Percentiles rank a stretch among this genome's conserved stretches.
These are phyloP conservation scores for Pyrenophora seminiperda DNA, from an alignment of 2,329 filamentous ascomycete genomes.

Conservation along the genomic window DNA sequence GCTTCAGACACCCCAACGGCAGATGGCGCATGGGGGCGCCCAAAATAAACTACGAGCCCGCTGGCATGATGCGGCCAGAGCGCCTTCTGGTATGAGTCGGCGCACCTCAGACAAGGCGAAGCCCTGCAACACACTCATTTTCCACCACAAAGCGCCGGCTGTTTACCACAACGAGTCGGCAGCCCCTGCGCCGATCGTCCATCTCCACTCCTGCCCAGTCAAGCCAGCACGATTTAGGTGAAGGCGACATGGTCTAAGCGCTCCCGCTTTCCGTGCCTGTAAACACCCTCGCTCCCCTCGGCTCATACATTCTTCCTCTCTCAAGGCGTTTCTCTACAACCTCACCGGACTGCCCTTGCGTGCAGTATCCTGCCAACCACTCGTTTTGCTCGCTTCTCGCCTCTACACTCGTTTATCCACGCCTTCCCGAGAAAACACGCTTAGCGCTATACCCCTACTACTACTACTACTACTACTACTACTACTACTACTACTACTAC, in stretches of 20 bases:
- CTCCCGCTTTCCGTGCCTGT: constrained; percentile 27
- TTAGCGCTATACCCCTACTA: neutral
- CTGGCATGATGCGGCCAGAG: constrained; percentile 9
- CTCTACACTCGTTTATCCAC: constrained; percentile 37
- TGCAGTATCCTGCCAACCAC: constrained; percentile 18
- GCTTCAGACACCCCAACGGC: constrained; percentile 28
- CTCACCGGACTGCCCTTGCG: constrained; percentile 29
- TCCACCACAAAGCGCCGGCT: constrained; percentile 16
- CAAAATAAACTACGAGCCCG: constrained; percentile 30
- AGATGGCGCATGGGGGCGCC: constrained; percentile 25
- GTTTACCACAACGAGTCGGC: constrained; percentile 20
- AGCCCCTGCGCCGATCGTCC: constrained; percentile 31
- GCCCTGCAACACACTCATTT: constrained; percentile 15
- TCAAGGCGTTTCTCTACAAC: constrained; percentile 25
- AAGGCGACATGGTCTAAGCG: constrained; percentile 16
- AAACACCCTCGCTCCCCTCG: constrained; percentile 31
- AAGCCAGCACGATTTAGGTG: constrained; percentile 6
- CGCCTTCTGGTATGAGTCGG: constrained; percentile 8
- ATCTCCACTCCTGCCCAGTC: constrained; percentile 11
- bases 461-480: constrained; percentile 6
- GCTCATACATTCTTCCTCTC: constrained; percentile 6
- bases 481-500: neutral
- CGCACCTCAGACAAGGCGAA: constrained; percentile 13
- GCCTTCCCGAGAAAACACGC: constrained; percentile 4
- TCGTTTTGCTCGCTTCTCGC: constrained; percentile 22